Conservation (phyloP, 176 grass and related monocot species). For the Cenchrus purpureus region DNA sequence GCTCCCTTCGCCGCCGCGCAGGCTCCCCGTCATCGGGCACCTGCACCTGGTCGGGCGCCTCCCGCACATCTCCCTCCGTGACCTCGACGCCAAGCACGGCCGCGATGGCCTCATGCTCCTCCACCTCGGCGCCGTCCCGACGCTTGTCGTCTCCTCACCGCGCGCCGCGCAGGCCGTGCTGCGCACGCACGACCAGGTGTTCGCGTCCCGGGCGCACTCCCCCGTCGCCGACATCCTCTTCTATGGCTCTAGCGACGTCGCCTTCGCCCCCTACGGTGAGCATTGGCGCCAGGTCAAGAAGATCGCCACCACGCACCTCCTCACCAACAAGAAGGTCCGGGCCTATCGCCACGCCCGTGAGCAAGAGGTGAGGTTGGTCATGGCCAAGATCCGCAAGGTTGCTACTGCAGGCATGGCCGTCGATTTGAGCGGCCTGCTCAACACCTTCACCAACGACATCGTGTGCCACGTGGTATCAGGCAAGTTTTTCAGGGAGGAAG, state of each 20-base stretch:
- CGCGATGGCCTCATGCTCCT: background rate
- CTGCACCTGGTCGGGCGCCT: background rate
- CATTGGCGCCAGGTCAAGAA: slow-evolving; percentile 49
- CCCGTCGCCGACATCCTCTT: background rate
- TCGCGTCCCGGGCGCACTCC: background rate
- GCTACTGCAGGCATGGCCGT: background rate
- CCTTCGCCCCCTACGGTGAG: slow-evolving; percentile 41
- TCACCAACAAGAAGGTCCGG: background rate
- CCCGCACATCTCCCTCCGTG: background rate
- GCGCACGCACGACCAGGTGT: background rate
- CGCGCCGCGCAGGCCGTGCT: background rate
- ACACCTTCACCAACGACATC: background rate
- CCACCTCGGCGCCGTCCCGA: background rate
- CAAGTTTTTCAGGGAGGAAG: background rate
- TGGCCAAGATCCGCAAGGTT: too few species aligned
- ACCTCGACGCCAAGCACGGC: background rate
- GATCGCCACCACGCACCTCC: background rate
- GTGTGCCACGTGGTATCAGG: background rate
- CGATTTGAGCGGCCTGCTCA: background rate
- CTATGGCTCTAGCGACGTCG: slow-evolving; percentile 34
- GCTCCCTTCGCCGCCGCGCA: slow-evolving; percentile 40
- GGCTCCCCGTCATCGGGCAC: background rate
- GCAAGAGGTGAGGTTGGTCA: background rate
- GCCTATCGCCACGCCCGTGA: slow-evolving; percentile 2
- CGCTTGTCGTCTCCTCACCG: background rate